Evolutionary conservation across 75 land plant genomes (phyloP).

Genomic region (Picea glauca): DNA sequence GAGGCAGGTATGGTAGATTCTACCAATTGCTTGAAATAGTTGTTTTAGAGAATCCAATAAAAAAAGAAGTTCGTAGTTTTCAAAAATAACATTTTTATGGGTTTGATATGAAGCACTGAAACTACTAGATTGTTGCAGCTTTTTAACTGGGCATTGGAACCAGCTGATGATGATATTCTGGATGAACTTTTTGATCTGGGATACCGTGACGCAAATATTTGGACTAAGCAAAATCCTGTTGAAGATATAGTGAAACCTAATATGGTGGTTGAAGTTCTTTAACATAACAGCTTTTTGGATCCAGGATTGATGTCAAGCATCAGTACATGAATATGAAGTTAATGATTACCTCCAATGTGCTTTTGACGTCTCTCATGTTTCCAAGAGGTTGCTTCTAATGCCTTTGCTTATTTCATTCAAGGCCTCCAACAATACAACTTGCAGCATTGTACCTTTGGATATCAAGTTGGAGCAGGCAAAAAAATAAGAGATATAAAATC

Average conservation of each 20-base stretch:
- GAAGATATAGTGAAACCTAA: slow-evolving; percentile 19
- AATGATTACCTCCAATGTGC: not conserved
- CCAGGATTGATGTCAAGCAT: not conserved
- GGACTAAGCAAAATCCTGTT: slow-evolving; percentile 68
- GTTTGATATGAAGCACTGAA: not conserved
- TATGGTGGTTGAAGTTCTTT: not conserved
- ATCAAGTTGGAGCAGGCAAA: not conserved
- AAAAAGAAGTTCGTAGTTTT: not conserved
- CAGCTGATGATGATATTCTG: slow-evolving; percentile 77
- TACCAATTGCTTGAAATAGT: slow-evolving; percentile 3
- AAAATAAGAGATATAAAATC: not conserved
- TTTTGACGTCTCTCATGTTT: not conserved
- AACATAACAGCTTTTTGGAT: not conserved
- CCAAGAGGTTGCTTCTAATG: not conserved
- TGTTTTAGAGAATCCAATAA: not conserved
- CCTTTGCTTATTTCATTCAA: not conserved
- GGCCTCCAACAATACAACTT: not conserved
- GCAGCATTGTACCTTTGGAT: not conserved
- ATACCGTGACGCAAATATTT: slow-evolving; percentile 79
- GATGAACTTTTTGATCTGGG: slow-evolving; percentile 84
- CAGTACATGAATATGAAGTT: not conserved
- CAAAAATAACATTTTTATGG: not conserved
- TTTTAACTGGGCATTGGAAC: slow-evolving; percentile 95
- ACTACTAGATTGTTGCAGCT: slow-evolving; percentile 46
- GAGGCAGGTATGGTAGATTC: slow-evolving; percentile 55